phyloP scores from a whole-genome alignment of 1,284 basidiomycete species.

The Apiotrichum laibachii region DNA sequence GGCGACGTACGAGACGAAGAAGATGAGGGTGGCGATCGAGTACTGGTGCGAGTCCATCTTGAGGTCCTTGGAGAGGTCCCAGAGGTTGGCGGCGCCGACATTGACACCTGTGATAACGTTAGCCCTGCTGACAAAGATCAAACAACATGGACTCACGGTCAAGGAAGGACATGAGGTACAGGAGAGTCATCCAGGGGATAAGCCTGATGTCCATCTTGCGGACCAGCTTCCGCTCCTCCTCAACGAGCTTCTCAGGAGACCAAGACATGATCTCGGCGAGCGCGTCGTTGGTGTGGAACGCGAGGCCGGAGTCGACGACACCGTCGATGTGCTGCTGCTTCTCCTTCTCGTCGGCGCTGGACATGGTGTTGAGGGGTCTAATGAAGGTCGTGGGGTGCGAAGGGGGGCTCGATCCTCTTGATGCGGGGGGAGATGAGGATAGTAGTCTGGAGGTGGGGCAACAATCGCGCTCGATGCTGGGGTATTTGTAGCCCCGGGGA shows the following conservation, averaged over 20 bases:
- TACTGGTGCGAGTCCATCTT: conserved; percentile 24
- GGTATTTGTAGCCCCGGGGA: no score
- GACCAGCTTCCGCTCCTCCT: conserved; percentile 4
- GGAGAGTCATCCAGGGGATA: conserved; percentile 49
- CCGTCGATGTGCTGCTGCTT: background rate
- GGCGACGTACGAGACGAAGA: conserved; percentile 43
- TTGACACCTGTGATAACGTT: conserved; percentile 1
- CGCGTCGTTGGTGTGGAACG: background rate
- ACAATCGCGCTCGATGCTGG: no score
- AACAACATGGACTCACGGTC: conserved; percentile 58
- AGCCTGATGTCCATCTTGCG: conserved; percentile 26
- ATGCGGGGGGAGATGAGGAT: no score
- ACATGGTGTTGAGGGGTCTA: background rate
- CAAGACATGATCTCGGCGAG: conserved; percentile 6
- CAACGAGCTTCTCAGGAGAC: conserved; percentile 5
- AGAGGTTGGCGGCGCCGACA: conserved; percentile 31
- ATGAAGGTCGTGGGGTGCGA: no score
- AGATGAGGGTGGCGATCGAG: conserved; percentile 29
- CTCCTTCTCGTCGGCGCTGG: conserved; percentile 6
- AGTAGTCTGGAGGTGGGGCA: no score
- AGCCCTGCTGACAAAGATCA: background rate
- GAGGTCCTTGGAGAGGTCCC: conserved; percentile 13
- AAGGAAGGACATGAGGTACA: conserved; percentile 72
- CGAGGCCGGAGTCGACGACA: background rate
- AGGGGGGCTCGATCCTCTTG: no score